A percentile compares a stretch with the other conserved stretches of the same genome.
phyloP scores from a whole-genome alignment of 768 basidiomycete species.

The Russula sp. region DNA sequence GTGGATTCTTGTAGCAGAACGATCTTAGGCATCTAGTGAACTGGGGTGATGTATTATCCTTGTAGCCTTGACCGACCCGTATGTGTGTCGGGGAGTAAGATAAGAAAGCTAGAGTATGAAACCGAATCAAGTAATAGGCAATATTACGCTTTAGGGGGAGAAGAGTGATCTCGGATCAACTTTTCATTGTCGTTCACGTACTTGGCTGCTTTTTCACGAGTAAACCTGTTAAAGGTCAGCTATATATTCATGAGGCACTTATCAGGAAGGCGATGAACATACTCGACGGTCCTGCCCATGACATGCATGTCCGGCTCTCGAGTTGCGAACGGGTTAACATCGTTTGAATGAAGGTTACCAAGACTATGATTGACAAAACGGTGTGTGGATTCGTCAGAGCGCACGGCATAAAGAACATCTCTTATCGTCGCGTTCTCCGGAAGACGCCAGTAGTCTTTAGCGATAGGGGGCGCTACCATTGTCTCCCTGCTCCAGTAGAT shows the following conservation, averaged over 20 bases:
- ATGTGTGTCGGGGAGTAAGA: neutral
- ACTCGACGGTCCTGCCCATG: conserved; percentile 74
- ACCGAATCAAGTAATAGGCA: neutral
- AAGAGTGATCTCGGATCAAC: conserved; percentile 7
- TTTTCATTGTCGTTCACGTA: conserved; percentile 13
- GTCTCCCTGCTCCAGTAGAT: conserved; percentile 41
- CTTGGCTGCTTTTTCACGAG: conserved; percentile 11
- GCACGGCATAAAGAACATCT: conserved; percentile 86
- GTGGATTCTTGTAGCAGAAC: neutral
- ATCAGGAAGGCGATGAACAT: neutral
- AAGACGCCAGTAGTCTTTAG: conserved; percentile 94
- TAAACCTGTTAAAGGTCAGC: conserved; percentile 8
- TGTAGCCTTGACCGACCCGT: neutral
- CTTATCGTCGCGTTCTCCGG: conserved; percentile 62
- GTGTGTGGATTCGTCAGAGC: conserved; percentile 90
- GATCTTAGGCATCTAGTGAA: neutral
- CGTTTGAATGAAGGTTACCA: conserved; percentile 72
- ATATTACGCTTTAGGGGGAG: neutral
- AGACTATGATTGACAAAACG: conserved; percentile 95
- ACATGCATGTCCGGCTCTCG: conserved; percentile 81
- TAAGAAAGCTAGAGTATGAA: neutral
- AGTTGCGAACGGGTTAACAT: conserved; percentile 86
- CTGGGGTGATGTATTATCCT: neutral
- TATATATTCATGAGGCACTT: conserved; percentile 5
- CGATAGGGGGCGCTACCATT: conserved; percentile 74